These are phyloP conservation scores for Metschnikowia aberdeeniae DNA, from an alignment of 805 yeast species.

Conservation along the genomic window DNA sequence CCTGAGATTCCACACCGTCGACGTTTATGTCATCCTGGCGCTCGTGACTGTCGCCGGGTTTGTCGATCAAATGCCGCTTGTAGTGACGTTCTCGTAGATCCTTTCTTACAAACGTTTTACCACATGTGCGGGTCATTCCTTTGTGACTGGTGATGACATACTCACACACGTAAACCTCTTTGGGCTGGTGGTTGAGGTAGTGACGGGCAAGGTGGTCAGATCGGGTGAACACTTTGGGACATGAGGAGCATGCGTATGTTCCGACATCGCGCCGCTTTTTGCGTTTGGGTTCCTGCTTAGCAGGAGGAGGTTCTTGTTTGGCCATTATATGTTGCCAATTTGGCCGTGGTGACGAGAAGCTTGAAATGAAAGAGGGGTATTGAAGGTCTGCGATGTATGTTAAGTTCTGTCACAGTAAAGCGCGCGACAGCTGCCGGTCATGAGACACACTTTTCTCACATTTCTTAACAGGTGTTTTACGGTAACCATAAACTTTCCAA, in stretches of 20 bases:
- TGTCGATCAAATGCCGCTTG: constrained; percentile 14
- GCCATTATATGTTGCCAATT: neutral
- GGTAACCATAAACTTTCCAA: no score
- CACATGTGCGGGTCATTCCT: constrained; percentile 43
- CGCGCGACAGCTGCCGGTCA: no score
- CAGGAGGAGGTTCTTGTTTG: neutral
- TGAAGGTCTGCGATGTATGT: no score
- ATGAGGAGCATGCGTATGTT: constrained; percentile 44
- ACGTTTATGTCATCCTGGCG: neutral
- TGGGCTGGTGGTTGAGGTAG: constrained; percentile 54
- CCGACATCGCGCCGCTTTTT: constrained; percentile 22
- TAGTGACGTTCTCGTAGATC: constrained; percentile 47
- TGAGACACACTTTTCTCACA: no score
- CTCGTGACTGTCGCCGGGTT: constrained; percentile 3
- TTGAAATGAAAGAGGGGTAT: no score
- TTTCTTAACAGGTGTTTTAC: no score
- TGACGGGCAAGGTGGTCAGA: constrained; percentile 65
- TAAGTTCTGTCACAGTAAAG: no score
- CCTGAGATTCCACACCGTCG: neutral
- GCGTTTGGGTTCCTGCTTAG: constrained; percentile 4
- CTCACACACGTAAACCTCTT: constrained; percentile 54
- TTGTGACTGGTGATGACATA: constrained; percentile 39
- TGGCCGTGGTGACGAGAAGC: no score
- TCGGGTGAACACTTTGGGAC: constrained; percentile 54
- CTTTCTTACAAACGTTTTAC: constrained; percentile 58